These are phyloP conservation scores for Nicotiana knightiana DNA, from an alignment of 257 asterid species.

Conservation along the genomic window DNA sequence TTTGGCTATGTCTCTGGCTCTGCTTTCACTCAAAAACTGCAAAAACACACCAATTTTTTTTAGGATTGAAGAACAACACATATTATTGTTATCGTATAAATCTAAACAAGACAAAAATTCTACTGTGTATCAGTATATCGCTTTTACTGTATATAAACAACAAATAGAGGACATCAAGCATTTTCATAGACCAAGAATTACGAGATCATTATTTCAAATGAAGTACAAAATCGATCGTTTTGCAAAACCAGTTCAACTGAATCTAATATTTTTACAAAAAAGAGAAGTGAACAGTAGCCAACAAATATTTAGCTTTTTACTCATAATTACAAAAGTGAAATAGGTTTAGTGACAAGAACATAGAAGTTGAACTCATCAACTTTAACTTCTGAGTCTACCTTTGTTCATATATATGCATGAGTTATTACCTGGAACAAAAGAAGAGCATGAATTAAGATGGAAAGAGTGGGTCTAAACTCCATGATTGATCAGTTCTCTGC, in stretches of 20 bases:
- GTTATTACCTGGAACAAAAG: slow-evolving; percentile 6
- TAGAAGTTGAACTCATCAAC: neutral
- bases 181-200: neutral
- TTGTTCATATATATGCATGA: no score
- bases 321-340: neutral
- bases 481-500: neutral
- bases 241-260: neutral
- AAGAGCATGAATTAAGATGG: slow-evolving; percentile 13
- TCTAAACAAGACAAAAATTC: neutral
- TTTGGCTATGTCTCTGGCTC: slow-evolving; percentile 7
- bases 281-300: neutral
- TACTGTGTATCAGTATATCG: neutral
- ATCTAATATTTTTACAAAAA: neutral
- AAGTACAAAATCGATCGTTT: neutral
- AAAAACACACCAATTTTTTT: neutral
- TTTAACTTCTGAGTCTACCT: neutral
- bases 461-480: neutral
- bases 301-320: neutral
- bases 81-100: no score
- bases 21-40: slow-evolving; percentile 16
- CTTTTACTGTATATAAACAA: neutral
- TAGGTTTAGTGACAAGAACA: neutral
- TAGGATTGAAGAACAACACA: neutral
- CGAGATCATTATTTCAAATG: neutral
- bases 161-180: neutral